Evolutionary conservation across 805 yeast genomes (phyloP).

Genomic region (Candida saitoana): DNA sequence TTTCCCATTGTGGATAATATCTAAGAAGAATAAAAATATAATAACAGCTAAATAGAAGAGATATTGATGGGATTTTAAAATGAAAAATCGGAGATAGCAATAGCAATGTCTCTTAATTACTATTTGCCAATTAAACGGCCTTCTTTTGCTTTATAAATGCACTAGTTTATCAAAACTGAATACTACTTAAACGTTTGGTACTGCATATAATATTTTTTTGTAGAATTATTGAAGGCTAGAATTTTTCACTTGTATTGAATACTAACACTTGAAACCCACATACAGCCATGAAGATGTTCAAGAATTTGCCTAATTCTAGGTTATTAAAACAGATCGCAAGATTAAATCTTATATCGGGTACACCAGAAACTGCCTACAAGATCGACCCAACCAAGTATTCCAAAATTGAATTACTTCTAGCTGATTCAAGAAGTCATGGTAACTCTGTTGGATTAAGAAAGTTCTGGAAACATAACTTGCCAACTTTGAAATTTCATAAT

Average conservation of each 20-base stretch:
- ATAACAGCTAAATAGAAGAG: too few species aligned
- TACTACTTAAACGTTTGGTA: too few species aligned
- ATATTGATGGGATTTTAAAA: too few species aligned
- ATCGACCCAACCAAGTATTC: constrained; percentile 20
- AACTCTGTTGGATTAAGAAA: constrained; percentile 68
- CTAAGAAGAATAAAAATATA: too few species aligned
- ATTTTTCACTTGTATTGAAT: neutral
- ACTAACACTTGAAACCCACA: neutral
- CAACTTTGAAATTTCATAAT: constrained; percentile 78
- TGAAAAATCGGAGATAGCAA: too few species aligned
- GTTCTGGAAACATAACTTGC: constrained; percentile 73
- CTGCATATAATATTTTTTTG: neutral
- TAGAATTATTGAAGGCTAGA: neutral
- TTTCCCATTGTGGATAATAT: too few species aligned
- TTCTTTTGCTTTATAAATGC: too few species aligned
- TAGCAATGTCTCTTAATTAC: too few species aligned
- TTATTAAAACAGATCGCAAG: constrained; percentile 47
- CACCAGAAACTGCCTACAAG: constrained; percentile 34
- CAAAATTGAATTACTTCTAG: constrained; percentile 49
- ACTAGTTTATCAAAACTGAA: too few species aligned
- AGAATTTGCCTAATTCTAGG: constrained; percentile 25
- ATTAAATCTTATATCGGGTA: constrained; percentile 50
- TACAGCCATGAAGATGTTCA: neutral
- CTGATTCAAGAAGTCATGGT: constrained; percentile 35
- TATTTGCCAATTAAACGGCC: too few species aligned